Base-by-base conservation (phyloP, 75 land plant species). In the Sequoia sempervirens region DNA sequence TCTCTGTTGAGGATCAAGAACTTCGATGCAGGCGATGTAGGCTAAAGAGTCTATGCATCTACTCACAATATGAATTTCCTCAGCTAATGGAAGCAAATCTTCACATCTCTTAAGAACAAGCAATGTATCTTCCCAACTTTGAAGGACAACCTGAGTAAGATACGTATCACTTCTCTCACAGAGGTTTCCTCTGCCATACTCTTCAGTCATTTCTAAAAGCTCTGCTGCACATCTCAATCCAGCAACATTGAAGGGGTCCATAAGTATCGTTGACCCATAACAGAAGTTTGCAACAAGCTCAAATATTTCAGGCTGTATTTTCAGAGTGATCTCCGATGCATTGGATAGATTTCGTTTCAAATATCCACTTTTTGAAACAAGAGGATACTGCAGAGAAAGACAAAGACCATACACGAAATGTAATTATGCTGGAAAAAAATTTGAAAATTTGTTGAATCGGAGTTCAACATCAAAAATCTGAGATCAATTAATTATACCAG, bases 1-100 rank as follows among this genome's bases (percentile, higher is more conserved):
- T 54, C 91, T 83, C 81, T 87, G 86, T 79, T 90, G 90, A 2
- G 96, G 94, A 70, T 94, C 96, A 32, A 92, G 90, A 80, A 95
- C 88, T 82, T 95, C 96, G 93, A 92, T 92, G 83, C 96, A 95
- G 26, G 97, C 95, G 94, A 95, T 94, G 89, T 91, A 91, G 20
- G 98, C 96, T 13, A 96, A 86, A 28, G 97, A 87, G 75, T 96
- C 98, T 28, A 96, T 87, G 81, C 97, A 93, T 15, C 95, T 84
- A 83, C 95, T 92, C 56, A 91, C 95, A 6, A 96, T 92, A 4
- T 88, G 87, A 43, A 96, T 86, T 83, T 93, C 93, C 76, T 96
- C 96, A 14, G 95, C 83, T 87, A 84, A 83, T 14, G 98, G 98
- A 32, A 87, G 87, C 76, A 95, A 68, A 0, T 80, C 52, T 69